Conservation (phyloP, 1,139 yeast genomes). For the Suhomyces yuchorum region DNA sequence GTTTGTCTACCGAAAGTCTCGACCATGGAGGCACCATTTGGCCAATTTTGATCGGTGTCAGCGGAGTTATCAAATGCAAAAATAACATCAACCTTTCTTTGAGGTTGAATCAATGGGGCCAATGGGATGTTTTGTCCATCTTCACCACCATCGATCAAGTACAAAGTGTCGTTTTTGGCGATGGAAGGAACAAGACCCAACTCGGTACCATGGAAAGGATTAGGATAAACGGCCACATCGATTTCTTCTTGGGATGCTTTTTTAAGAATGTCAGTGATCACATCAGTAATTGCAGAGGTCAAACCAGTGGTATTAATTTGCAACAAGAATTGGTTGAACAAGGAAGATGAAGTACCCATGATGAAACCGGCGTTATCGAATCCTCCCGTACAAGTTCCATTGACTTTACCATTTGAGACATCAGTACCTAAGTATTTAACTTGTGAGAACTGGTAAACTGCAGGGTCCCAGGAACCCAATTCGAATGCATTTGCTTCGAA, state of each 20-base stretch:
- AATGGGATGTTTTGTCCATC: constrained; percentile 35
- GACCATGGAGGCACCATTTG: constrained; percentile 37
- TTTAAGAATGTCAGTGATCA: constrained; percentile 20
- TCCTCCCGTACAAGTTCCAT: constrained; percentile 33
- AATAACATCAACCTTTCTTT: constrained; percentile 30
- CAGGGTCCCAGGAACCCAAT: constrained; percentile 88
- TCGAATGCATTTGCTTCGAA: constrained; percentile 83
- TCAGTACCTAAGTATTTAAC: constrained; percentile 73
- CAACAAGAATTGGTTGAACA: constrained; percentile 35
- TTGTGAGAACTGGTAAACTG: constrained; percentile 66
- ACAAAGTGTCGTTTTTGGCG: constrained; percentile 23
- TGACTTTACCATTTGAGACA: constrained; percentile 53
- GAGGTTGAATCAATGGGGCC: constrained; percentile 30
- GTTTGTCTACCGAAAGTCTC: constrained; percentile 38
- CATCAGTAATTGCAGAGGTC: constrained; percentile 19
- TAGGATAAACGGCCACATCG: constrained; percentile 30
- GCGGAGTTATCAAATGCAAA: constrained; percentile 37
- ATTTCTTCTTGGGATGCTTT: constrained; percentile 19
- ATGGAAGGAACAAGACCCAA: constrained; percentile 20
- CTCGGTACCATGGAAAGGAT: constrained; percentile 24
- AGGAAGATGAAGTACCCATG: constrained; percentile 49
- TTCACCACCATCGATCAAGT: constrained; percentile 36
- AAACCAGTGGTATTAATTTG: constrained; percentile 28
- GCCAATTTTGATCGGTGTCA: constrained; percentile 32
- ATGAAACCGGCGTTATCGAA: constrained; percentile 49